A percentile compares a stretch with the other conserved stretches of the same genome.
These are phyloP conservation scores for Colletotrichum cereale DNA, from an alignment of 2,329 filamentous ascomycete genomes.

Conservation along the genomic window DNA sequence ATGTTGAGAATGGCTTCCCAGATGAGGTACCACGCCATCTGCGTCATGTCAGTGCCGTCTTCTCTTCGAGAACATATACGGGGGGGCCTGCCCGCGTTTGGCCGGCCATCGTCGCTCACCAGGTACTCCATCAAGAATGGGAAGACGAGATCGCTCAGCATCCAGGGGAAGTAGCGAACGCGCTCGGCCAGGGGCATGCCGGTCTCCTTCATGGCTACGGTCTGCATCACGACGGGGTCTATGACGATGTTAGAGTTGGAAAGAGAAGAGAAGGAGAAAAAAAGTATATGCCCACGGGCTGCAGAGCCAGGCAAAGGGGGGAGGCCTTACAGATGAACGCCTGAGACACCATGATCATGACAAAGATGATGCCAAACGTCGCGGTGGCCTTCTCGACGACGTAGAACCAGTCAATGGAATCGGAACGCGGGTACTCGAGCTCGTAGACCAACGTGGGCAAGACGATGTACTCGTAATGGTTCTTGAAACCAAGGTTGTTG, in stretches of 20 bases:
- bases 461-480: constrained; percentile 80
- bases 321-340: constrained; percentile 71
- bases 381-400: constrained; percentile 79
- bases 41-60: not conserved
- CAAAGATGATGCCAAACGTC: constrained; percentile 78
- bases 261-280: not conserved
- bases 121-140: constrained; percentile 85
- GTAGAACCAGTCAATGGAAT: constrained; percentile 79
- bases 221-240: constrained; percentile 77
- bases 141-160: constrained; percentile 81
- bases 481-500: constrained; percentile 72
- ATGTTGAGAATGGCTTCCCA: constrained; percentile 83
- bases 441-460: constrained; percentile 85
- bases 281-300: not conserved
- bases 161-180: constrained; percentile 78
- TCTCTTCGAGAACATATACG: not conserved
- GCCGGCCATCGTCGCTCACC: constrained; percentile 45
- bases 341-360: constrained; percentile 85
- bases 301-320: not conserved
- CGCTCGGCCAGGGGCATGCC: constrained; percentile 71
- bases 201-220: constrained; percentile 75
- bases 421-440: constrained; percentile 78
- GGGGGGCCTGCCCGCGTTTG: too few relatives aligned
- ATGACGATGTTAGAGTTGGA: constrained; percentile 23
- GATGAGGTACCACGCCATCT: constrained; percentile 83